Percentiles rank a stretch among this genome's conserved stretches.
These are phyloP conservation scores for Pichia sp. DNA, from an alignment of 1,139 yeast genomes.

Conservation along the genomic window DNA sequence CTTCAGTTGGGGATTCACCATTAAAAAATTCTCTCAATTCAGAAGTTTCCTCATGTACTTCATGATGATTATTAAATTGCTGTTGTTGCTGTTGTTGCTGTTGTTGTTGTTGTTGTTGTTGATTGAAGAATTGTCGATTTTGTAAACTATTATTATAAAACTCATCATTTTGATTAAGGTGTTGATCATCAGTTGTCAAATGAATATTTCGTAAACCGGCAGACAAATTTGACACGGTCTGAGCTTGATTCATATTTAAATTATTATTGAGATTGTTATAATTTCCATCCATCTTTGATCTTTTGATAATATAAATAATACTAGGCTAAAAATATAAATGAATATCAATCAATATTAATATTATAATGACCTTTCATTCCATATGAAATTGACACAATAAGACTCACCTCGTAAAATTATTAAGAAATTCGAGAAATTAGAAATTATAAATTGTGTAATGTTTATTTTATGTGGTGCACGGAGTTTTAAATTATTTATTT, in stretches of 20 bases:
- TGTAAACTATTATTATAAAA: conserved; percentile 5
- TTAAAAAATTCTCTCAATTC: conserved; percentile 69
- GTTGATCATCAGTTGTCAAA: conserved; percentile 9
- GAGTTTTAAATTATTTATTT: too few species aligned
- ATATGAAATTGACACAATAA: too few species aligned
- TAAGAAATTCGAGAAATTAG: too few species aligned
- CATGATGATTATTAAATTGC: conserved; percentile 8
- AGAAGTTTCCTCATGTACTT: conserved; percentile 8
- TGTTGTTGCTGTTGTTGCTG: background rate
- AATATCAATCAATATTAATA: too few species aligned
- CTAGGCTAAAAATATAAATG: too few species aligned
- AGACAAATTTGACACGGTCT: conserved; percentile 25
- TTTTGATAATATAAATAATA: too few species aligned
- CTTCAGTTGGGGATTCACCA: conserved; percentile 61
- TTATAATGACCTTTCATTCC: too few species aligned
- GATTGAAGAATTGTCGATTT: background rate
- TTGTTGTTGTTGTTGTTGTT: conserved; percentile 4
- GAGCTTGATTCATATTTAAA: conserved; percentile 1
- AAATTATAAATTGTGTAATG: too few species aligned
- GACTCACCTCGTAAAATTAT: too few species aligned
- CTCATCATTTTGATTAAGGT: conserved; percentile 8
- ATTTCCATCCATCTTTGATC: background rate
- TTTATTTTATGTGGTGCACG: too few species aligned
- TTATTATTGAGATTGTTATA: background rate
- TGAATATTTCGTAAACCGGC: conserved; percentile 27